These are phyloP conservation scores for Neofusicoccum cordaticola DNA, from an alignment of 2,329 filamentous ascomycete species.

Conservation along the genomic window DNA sequence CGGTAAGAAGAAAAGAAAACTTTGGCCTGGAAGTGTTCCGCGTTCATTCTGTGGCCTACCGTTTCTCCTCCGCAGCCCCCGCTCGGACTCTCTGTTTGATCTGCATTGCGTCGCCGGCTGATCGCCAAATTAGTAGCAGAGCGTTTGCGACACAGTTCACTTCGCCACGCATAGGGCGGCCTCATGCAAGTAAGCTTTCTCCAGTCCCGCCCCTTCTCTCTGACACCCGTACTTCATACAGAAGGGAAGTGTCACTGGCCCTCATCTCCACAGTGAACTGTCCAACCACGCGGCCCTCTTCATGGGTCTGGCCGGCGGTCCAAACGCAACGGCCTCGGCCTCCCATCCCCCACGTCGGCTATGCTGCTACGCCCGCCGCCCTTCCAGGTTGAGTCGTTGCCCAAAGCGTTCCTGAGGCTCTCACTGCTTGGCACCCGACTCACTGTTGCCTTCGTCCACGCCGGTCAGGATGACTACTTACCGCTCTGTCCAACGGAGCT, in stretches of 20 bases:
- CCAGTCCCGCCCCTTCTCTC: background rate
- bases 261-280: background rate
- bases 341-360: background rate
- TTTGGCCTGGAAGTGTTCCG: background rate
- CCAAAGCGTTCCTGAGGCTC: background rate
- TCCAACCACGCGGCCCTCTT: background rate
- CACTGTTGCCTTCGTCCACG: background rate
- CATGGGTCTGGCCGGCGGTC: background rate
- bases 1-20: background rate
- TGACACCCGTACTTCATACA: background rate
- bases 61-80: background rate
- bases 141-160: background rate
- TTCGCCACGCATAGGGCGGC: background rate
- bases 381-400: background rate
- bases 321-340: background rate
- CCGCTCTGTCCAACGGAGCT: background rate
- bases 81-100: background rate
- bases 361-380: background rate
- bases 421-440: background rate
- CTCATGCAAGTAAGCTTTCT: conserved; percentile 1
- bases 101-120: background rate
- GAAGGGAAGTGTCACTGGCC: background rate
- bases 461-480: background rate
- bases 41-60: background rate
- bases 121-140: background rate